phyloP scores from a whole-genome alignment of 345 rosid genomes.

The Schrenkiella parvula region DNA sequence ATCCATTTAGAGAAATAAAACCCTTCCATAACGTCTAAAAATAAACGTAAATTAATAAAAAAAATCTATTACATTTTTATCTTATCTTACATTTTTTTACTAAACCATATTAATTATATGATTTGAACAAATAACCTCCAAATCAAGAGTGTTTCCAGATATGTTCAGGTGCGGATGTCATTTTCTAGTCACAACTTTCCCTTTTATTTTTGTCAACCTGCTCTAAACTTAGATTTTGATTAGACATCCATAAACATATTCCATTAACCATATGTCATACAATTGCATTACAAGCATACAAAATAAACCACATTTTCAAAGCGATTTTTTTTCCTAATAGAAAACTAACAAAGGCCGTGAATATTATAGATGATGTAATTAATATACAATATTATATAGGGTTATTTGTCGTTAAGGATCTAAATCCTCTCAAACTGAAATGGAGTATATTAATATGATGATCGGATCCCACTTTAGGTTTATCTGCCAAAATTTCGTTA shows the following conservation, averaged over 20 bases:
- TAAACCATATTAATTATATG: constrained; percentile 14
- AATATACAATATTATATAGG: not conserved
- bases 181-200: constrained; percentile 4
- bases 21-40: not conserved
- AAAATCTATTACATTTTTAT: not conserved
- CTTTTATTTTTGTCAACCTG: not conserved
- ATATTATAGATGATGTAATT: not conserved
- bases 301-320: not conserved
- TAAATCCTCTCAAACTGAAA: not conserved
- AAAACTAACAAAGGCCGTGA: not conserved
- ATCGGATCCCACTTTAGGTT: not conserved
- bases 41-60: not conserved
- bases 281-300: not conserved
- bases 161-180: constrained; percentile 20
- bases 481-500: not conserved
- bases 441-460: not conserved
- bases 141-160: constrained; percentile 19
- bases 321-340: not conserved
- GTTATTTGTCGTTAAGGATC: not conserved
- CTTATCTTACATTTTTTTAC: not conserved
- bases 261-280: not conserved
- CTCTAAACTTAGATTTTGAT: not conserved
- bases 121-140: constrained; percentile 27
- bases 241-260: constrained; percentile 19
- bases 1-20: no score